phyloP scores from a whole-genome alignment of 257 asterid species.

The Parsonsia alboflavescens region DNA sequence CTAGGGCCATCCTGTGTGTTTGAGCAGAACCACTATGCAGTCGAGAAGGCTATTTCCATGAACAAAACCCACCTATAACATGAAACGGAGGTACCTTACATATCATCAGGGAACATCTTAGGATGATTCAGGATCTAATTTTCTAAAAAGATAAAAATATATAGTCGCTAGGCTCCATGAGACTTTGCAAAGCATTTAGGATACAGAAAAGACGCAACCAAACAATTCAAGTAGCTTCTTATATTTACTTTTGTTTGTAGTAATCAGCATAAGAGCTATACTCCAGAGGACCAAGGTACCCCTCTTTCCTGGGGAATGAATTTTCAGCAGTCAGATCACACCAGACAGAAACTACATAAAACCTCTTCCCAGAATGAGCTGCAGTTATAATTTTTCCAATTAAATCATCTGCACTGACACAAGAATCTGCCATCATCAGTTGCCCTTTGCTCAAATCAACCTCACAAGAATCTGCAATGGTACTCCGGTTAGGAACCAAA shows the following conservation, averaged over 20 bases:
- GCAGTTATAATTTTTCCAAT: slow-evolving; percentile 89
- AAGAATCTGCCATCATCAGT: slow-evolving; percentile 79
- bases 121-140: not conserved
- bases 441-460: slow-evolving; percentile 43
- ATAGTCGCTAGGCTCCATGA: not conserved
- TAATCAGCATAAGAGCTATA: slow-evolving; percentile 94
- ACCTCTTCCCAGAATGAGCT: slow-evolving; percentile 98
- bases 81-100: not conserved
- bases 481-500: slow-evolving; percentile 57
- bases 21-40: too few species aligned
- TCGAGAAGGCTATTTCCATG: too few species aligned
- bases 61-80: too few species aligned
- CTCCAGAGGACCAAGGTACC: slow-evolving; percentile 98
- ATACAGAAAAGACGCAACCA: slow-evolving; percentile 12
- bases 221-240: slow-evolving; percentile 15
- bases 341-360: slow-evolving; percentile 90
- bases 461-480: slow-evolving; percentile 32
- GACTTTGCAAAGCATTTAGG: not conserved
- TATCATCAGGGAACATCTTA: not conserved
- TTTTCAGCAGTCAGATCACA: slow-evolving; percentile 93
- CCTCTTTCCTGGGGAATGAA: slow-evolving; percentile 97
- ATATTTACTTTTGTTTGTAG: slow-evolving; percentile 88
- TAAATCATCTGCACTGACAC: slow-evolving; percentile 55
- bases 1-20: too few species aligned
- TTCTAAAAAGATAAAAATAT: not conserved